Evolutionary conservation across 768 basidiomycete species (phyloP).

Genomic region (Psilocybe cyanescens): DNA sequence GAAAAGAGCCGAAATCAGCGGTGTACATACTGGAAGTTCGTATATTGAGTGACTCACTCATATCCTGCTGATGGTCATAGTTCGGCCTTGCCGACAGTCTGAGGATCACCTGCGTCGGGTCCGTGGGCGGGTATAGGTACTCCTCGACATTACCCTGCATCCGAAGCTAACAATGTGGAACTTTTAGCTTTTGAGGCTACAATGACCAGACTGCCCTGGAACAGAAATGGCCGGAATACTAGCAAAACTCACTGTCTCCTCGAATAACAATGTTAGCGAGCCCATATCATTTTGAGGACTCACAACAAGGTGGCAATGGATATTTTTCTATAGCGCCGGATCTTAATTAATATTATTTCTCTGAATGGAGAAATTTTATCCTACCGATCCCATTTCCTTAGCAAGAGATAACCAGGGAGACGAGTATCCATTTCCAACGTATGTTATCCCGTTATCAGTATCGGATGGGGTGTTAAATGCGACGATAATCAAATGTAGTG

Average conservation of each 20-base stretch:
- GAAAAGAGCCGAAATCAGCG: slow-evolving; percentile 20
- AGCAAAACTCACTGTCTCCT: slow-evolving; percentile 42
- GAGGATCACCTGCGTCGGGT: slow-evolving; percentile 36
- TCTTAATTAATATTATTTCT: slow-evolving; percentile 20
- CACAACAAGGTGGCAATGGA: slow-evolving; percentile 63
- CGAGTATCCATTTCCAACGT: slow-evolving; percentile 28
- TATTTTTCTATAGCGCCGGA: slow-evolving; percentile 44
- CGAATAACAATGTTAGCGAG: slow-evolving; percentile 49
- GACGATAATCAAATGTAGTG: slow-evolving; percentile 57
- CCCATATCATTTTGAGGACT: slow-evolving; percentile 48
- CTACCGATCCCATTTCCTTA: slow-evolving; percentile 49
- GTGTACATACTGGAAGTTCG: slow-evolving; percentile 11
- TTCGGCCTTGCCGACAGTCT: slow-evolving; percentile 46
- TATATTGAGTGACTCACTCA: slow-evolving; percentile 27
- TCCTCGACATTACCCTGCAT: slow-evolving; percentile 43
- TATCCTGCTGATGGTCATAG: slow-evolving; percentile 21
- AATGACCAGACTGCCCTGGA: slow-evolving; percentile 17
- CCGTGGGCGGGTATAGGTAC: slow-evolving; percentile 44
- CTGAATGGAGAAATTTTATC: slow-evolving; percentile 14
- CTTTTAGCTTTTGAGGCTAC: slow-evolving; percentile 18
- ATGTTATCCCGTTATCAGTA: slow-evolving; percentile 28
- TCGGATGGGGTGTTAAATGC: slow-evolving; percentile 51
- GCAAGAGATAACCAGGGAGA: slow-evolving; percentile 44
- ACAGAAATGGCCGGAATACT: slow-evolving; percentile 16
- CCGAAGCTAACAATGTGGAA: slow-evolving; percentile 34